Evolutionary conservation across 129 eudicot species (phyloP).

Genomic region (Oenanthe sinensis): DNA sequence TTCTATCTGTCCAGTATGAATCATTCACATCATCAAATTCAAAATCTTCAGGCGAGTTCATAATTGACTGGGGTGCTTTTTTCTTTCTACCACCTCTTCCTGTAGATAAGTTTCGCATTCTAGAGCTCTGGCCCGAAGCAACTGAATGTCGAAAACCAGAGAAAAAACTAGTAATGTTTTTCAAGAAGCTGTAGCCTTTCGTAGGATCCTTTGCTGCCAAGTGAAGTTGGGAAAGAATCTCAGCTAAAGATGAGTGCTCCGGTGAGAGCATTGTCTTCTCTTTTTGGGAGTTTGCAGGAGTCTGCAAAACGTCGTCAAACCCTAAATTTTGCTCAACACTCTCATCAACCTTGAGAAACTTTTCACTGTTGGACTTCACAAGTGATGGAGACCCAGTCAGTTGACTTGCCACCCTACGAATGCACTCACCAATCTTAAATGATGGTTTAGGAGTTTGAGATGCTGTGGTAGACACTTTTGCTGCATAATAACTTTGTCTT

Average conservation of each 20-base stretch:
- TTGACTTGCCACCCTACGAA: conserved; percentile 71
- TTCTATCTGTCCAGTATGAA: conserved; percentile 93
- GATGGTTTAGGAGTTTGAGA: conserved; percentile 54
- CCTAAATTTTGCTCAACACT: conserved; percentile 21
- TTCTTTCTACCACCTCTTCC: conserved; percentile 46
- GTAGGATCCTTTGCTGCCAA: conserved; percentile 65
- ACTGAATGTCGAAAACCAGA: conserved; percentile 47
- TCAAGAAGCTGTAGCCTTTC: conserved; percentile 39
- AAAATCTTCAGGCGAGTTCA: conserved; percentile 45
- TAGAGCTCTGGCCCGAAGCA: conserved; percentile 23
- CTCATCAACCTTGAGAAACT: conserved; percentile 18
- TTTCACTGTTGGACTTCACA: conserved; percentile 21
- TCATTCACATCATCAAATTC: conserved; percentile 84
- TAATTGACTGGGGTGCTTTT: neutral
- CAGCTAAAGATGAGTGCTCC: conserved; percentile 38
- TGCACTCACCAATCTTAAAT: conserved; percentile 64
- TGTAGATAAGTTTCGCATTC: conserved; percentile 17
- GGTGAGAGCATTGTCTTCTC: conserved; percentile 12
- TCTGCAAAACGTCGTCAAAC: conserved; percentile 20
- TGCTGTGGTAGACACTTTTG: conserved; percentile 35
- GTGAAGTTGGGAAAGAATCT: conserved; percentile 59
- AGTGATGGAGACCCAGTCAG: conserved; percentile 45
- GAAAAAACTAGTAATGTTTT: conserved; percentile 37
- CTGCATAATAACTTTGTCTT: conserved; percentile 33
- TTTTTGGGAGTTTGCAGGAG: conserved; percentile 23